Conservation (phyloP, 2,329 filamentous ascomycete species). For the Dactylellina sp. region DNA sequence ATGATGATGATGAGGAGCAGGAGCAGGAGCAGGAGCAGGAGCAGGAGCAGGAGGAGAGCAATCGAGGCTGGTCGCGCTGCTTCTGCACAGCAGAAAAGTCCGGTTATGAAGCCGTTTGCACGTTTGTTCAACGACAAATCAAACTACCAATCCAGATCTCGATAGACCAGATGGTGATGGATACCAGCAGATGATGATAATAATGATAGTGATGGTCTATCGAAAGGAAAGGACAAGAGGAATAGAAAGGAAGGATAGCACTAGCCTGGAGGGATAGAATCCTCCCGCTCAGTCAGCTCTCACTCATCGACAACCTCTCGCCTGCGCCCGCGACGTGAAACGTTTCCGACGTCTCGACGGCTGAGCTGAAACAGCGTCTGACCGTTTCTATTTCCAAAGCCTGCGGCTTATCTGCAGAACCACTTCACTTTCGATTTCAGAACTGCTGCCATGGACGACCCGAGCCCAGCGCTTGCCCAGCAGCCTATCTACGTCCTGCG, state of each 20-base stretch:
- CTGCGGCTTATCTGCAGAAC: background rate
- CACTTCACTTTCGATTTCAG: background rate
- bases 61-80: too few relatives aligned
- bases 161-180: too few relatives aligned
- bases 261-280: too few relatives aligned
- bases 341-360: conserved; percentile 45
- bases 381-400: conserved; percentile 32
- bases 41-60: background rate
- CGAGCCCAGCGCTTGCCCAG: conserved; percentile 58
- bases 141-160: too few relatives aligned
- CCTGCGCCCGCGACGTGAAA: conserved; percentile 36
- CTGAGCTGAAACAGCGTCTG: conserved; percentile 48
- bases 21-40: too few relatives aligned
- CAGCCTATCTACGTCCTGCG: conserved; percentile 78
- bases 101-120: too few relatives aligned
- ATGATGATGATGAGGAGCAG: too few relatives aligned
- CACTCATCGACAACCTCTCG: conserved; percentile 19
- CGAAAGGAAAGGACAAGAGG: background rate
- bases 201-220: too few relatives aligned
- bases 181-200: too few relatives aligned
- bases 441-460: background rate
- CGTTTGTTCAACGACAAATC: too few relatives aligned
- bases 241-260: too few relatives aligned
- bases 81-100: too few relatives aligned
- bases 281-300: conserved; percentile 14